Conservation (phyloP, 306 rosid genomes). For the Sindora glabra region DNA sequence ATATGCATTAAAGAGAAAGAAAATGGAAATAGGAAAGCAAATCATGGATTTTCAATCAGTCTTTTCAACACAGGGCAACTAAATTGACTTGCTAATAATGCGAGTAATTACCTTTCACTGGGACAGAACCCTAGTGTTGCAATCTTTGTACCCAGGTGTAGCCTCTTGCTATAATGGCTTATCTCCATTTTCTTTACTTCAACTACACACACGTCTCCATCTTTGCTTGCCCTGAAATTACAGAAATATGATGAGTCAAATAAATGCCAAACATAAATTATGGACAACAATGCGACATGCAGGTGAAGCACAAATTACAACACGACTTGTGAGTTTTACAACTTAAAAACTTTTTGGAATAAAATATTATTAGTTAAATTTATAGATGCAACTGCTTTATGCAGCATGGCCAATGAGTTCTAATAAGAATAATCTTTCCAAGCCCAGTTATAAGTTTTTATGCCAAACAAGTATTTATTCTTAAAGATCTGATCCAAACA, state of each 20-base stretch:
- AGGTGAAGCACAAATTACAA: background rate
- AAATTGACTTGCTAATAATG: no score
- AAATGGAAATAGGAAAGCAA: no score
- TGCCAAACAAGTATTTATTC: no score
- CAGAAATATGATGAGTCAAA: constrained; percentile 4
- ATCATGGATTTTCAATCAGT: no score
- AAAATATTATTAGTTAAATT: background rate
- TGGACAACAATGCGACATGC: background rate
- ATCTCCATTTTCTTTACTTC: constrained; percentile 91
- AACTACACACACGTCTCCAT: constrained; percentile 81
- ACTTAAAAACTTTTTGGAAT: background rate
- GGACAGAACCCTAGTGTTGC: constrained; percentile 79
- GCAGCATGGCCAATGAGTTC: no score
- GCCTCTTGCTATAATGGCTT: constrained; percentile 75
- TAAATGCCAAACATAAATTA: background rate
- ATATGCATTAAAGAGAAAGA: no score
- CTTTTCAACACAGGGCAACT: no score
- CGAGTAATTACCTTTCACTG: constrained; percentile 71
- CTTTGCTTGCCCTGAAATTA: constrained; percentile 76
- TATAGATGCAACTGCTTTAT: no score
- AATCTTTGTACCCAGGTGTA: constrained; percentile 78
- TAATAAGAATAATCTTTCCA: no score
- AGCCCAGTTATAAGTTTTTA: no score
- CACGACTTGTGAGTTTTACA: background rate
- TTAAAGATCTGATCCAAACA: no score